These are phyloP conservation scores for Entomortierella chlamydospora DNA, from an alignment of 192 early-diverging fungal genomes.

Conservation along the genomic window DNA sequence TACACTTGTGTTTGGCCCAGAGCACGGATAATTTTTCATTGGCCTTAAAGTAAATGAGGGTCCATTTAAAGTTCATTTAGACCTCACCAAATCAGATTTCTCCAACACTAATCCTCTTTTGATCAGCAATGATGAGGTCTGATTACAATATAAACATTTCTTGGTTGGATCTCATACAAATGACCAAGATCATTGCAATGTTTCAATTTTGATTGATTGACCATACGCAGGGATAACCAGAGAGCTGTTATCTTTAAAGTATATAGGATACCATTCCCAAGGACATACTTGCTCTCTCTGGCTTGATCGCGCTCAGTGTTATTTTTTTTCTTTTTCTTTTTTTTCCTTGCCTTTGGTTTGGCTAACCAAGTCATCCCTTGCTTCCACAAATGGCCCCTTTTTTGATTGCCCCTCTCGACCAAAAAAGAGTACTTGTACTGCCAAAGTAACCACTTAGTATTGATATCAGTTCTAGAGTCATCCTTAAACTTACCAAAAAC, in stretches of 20 bases:
- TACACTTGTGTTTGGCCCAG: too few relatives aligned
- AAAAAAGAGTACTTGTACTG: not conserved
- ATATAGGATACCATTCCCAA: too few relatives aligned
- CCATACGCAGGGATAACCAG: too few relatives aligned
- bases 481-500: conserved; percentile 38
- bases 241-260: too few relatives aligned
- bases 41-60: not conserved
- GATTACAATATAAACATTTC: not conserved
- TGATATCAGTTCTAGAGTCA: not conserved
- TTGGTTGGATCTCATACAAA: too few relatives aligned
- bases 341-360: conserved; percentile 3
- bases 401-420: not conserved
- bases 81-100: conserved; percentile 14
- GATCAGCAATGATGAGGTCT: not conserved
- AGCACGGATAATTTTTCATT: not conserved
- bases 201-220: too few relatives aligned
- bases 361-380: conserved; percentile 3
- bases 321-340: conserved; percentile 6
- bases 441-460: not conserved
- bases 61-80: not conserved
- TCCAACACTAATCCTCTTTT: conserved; percentile 11
- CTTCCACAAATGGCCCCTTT: not conserved
- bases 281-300: too few relatives aligned
- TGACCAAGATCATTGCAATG: too few relatives aligned
- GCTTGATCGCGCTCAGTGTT: too few relatives aligned